Conservation (phyloP, 1,284 basidiomycete species). For the Irpex rosettiformis region DNA sequence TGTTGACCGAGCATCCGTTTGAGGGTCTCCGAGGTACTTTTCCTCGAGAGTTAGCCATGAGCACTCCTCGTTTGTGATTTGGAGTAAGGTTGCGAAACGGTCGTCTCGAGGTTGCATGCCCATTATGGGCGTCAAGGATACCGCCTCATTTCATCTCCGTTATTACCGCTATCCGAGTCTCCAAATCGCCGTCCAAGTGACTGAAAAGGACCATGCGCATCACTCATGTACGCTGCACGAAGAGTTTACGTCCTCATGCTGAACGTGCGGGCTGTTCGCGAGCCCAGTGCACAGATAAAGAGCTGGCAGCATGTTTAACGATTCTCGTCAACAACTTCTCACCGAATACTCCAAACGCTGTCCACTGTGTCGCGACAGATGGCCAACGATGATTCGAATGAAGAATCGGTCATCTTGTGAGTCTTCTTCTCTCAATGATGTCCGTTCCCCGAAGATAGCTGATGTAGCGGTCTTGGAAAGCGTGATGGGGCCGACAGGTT, state of each 20-base stretch:
- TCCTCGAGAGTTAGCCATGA: too few relatives aligned
- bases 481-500: slow-evolving; percentile 21
- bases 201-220: background rate
- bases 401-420: background rate
- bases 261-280: background rate
- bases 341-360: background rate
- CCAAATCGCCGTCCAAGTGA: background rate
- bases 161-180: background rate
- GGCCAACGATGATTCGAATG: background rate
- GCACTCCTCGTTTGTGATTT: too few relatives aligned
- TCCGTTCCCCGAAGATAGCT: too few relatives aligned
- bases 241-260: too few relatives aligned
- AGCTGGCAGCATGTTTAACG: background rate
- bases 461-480: too few relatives aligned
- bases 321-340: too few relatives aligned
- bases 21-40: background rate
- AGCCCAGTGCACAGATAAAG: background rate
- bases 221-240: too few relatives aligned
- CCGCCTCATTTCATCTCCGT: background rate
- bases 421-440: background rate
- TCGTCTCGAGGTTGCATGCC: background rate
- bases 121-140: background rate
- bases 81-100: background rate
- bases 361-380: background rate
- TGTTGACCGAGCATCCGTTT: background rate